These are phyloP conservation scores for Coniochaeta prunicola DNA, from an alignment of 2,329 filamentous ascomycete genomes.

Conservation along the genomic window DNA sequence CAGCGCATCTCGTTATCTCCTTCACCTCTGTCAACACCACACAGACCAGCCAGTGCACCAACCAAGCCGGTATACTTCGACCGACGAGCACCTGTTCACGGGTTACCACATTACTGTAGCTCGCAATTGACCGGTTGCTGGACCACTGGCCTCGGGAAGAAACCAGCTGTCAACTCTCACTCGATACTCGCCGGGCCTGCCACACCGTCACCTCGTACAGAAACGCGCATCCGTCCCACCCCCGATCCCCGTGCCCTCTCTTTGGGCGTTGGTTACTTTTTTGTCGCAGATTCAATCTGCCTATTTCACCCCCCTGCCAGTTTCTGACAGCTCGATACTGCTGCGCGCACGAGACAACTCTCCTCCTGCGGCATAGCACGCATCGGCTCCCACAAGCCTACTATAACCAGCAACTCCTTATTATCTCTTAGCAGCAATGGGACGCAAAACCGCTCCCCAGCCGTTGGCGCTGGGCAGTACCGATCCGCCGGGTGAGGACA, in stretches of 20 bases:
- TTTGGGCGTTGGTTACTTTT: constrained; percentile 10
- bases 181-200: neutral
- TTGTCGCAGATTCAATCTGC: constrained; percentile 27
- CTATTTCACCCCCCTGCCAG: constrained; percentile 22
- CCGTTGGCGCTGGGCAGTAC: constrained; percentile 44
- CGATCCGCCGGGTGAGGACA: constrained; percentile 24
- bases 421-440: constrained; percentile 32
- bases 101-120: neutral
- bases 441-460: constrained; percentile 51
- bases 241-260: neutral
- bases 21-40: neutral
- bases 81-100: neutral
- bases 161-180: neutral
- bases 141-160: neutral
- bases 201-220: neutral
- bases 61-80: neutral
- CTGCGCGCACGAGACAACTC: constrained; percentile 23
- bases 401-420: constrained; percentile 14
- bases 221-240: neutral
- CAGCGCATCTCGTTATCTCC: neutral
- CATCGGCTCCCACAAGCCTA: constrained; percentile 20
- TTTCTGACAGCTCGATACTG: constrained; percentile 27
- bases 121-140: neutral
- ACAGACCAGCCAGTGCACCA: neutral
- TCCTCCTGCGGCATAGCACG: constrained; percentile 23